Conservation (phyloP, 805 yeast species). For the Lipomyces yamanashiensis region DNA sequence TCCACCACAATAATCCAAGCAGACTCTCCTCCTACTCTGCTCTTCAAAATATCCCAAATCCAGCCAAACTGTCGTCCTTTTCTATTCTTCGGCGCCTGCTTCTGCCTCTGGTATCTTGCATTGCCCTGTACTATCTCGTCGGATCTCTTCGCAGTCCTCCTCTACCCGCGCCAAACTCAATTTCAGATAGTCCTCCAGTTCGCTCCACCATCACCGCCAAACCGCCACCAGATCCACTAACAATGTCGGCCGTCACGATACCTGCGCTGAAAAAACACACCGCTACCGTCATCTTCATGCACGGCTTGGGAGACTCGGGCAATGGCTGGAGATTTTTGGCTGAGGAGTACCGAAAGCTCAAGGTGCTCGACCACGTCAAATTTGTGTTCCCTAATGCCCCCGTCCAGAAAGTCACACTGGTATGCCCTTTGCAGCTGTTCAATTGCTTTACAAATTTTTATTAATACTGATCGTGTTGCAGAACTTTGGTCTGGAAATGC, state of each 20-base stretch:
- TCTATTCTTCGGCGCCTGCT: not conserved
- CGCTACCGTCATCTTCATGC: slow-evolving; percentile 47
- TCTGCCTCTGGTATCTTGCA: not conserved
- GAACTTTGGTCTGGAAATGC: slow-evolving; percentile 68
- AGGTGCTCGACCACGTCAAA: slow-evolving; percentile 58
- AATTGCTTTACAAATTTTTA: not conserved
- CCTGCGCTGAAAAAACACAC: slow-evolving; percentile 38
- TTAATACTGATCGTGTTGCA: slow-evolving; percentile 8
- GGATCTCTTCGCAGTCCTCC: not conserved
- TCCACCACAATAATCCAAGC: no score
- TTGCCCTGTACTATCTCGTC: not conserved
- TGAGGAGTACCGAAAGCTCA: slow-evolving; percentile 53
- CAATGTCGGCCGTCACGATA: slow-evolving; percentile 27
- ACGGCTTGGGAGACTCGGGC: slow-evolving; percentile 93
- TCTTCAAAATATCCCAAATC: no score
- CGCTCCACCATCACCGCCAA: not conserved
- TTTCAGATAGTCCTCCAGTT: not conserved
- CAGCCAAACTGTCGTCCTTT: slow-evolving; percentile 1
- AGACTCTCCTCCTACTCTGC: no score
- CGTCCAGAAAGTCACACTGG: slow-evolving; percentile 62
- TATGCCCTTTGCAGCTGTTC: slow-evolving; percentile 27
- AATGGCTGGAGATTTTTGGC: slow-evolving; percentile 87
- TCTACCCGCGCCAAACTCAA: not conserved
- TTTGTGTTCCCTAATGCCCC: slow-evolving; percentile 96
- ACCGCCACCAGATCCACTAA: not conserved